Conservation (phyloP, 1,139 yeast genomes). For the Lodderomyces theae region DNA sequence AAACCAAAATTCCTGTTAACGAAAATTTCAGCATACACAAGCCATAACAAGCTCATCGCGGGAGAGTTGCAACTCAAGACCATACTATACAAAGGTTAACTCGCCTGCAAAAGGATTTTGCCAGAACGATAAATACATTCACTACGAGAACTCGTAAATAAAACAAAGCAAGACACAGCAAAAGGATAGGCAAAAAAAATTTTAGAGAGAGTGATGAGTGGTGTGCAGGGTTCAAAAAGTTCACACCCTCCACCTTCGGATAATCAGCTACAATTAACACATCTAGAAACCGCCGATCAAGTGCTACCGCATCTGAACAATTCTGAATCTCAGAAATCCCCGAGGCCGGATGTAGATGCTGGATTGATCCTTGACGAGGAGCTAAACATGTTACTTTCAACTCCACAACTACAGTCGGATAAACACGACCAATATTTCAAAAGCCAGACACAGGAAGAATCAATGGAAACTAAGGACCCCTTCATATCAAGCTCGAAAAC, state of each 20-base stretch:
- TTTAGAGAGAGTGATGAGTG: background rate
- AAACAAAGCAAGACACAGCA: background rate
- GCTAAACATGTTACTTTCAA: constrained; percentile 20
- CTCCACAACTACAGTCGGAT: constrained; percentile 1
- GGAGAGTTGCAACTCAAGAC: background rate
- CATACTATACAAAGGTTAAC: background rate
- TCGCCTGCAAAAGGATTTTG: background rate
- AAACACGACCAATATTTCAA: background rate
- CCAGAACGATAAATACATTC: background rate
- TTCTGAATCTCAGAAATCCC: background rate
- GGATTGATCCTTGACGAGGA: constrained; percentile 27
- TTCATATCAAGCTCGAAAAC: background rate
- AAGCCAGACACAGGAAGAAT: background rate
- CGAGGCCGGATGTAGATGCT: constrained; percentile 25
- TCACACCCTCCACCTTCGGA: background rate
- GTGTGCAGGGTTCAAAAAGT: background rate
- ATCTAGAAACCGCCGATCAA: background rate
- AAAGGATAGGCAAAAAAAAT: background rate
- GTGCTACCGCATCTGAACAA: background rate
- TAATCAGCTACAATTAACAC: constrained; percentile 1
- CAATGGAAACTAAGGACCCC: background rate
- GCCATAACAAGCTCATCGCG: constrained; percentile 2
- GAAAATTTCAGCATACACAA: background rate
- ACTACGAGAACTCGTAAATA: background rate
- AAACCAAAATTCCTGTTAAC: background rate